Base-by-base conservation (phyloP, 2,329 filamentous ascomycete species). In the Colletotrichum endophyticum region DNA sequence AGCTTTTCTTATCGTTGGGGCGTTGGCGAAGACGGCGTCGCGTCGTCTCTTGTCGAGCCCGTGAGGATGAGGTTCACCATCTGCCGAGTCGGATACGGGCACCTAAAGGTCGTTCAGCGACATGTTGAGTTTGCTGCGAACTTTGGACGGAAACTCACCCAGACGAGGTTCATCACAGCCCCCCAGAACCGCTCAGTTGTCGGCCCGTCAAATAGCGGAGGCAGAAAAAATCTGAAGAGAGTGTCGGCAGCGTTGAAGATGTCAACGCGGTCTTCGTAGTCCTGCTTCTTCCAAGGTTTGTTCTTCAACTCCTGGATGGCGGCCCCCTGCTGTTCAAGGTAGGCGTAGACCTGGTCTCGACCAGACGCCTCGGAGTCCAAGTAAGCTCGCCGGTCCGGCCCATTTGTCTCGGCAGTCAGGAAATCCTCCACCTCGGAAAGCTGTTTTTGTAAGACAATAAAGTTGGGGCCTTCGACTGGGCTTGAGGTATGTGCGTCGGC, bases 121-220 rank as follows among this genome's bases (percentile, higher is more conserved):
- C 15, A 6, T 32, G 8, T 25, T 12, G 22, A 30, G 32, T 15
- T 19, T 12, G 8, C 9, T 16, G 11, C 8, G 6, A 39, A 25
- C 16, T 11, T 19, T 8, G 8, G 15, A 25, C 7, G 53, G 28
- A 25, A 13, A 72, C 81, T 79, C 78, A 85, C 85, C 44, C 72
- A 59, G 6, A 85, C 75, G 7, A 84, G 28, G 4, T 69, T 74
- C 72, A 80, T 80, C 0, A 87, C 53, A n/a, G 87, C 85, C 3
- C 86, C 88, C 88, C 87, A 89, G 70, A 84, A 89, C 70, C 87
- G 88, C 7, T 77, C 74, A 2, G 82, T 81, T 5, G 86, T 88
- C 1, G 86, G 83, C 0, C 83, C 84, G 11, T 84, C 79, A 27
- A 84, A 83, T 2, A 80, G 73, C 0, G 78, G 49, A 1, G 88